These are phyloP conservation scores for Globisporangium camurandrum DNA, from an alignment of 352 stramenopile genomes.

Conservation along the genomic window DNA sequence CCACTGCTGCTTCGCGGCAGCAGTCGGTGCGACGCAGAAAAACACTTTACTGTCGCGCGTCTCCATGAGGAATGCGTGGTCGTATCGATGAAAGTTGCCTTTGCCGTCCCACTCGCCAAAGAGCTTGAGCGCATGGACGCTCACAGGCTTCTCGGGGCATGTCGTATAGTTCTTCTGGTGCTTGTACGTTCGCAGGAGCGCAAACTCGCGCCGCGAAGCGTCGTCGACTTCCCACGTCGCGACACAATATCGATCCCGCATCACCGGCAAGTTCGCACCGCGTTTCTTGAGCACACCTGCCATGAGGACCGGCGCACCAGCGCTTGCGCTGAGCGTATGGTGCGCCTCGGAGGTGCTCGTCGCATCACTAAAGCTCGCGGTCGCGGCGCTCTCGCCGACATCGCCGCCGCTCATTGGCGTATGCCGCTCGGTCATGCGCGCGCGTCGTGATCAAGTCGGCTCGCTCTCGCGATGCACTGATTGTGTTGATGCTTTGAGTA, in stretches of 20 bases:
- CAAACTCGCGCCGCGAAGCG: slow-evolving; percentile 27
- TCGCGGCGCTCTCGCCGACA: slow-evolving; percentile 4
- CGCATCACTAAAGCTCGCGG: neutral
- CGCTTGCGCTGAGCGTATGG: slow-evolving; percentile 14
- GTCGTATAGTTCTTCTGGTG: slow-evolving; percentile 28
- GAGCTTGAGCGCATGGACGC: slow-evolving; percentile 56
- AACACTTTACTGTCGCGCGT: slow-evolving; percentile 67
- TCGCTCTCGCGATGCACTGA: too few species aligned
- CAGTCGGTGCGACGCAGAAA: slow-evolving; percentile 49
- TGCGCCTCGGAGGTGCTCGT: slow-evolving; percentile 9
- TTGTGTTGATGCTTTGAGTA: too few species aligned
- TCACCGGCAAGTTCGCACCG: slow-evolving; percentile 54
- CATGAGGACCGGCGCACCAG: slow-evolving; percentile 18
- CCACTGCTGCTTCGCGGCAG: slow-evolving; percentile 51
- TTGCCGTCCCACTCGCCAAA: slow-evolving; percentile 74
- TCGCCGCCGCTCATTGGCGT: slow-evolving; percentile 16
- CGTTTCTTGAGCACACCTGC: slow-evolving; percentile 70
- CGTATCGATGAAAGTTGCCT: slow-evolving; percentile 66
- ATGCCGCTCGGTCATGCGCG: slow-evolving; percentile 13
- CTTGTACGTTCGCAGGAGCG: slow-evolving; percentile 75
- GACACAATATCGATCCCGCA: slow-evolving; percentile 80
- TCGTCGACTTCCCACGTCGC: slow-evolving; percentile 55
- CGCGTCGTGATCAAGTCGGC: too few species aligned
- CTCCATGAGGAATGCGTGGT: slow-evolving; percentile 65
- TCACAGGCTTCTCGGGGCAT: slow-evolving; percentile 38